Base-by-base conservation (phyloP, 2,329 filamentous ascomycete genomes). In the Raffaelea ambrosiae region DNA sequence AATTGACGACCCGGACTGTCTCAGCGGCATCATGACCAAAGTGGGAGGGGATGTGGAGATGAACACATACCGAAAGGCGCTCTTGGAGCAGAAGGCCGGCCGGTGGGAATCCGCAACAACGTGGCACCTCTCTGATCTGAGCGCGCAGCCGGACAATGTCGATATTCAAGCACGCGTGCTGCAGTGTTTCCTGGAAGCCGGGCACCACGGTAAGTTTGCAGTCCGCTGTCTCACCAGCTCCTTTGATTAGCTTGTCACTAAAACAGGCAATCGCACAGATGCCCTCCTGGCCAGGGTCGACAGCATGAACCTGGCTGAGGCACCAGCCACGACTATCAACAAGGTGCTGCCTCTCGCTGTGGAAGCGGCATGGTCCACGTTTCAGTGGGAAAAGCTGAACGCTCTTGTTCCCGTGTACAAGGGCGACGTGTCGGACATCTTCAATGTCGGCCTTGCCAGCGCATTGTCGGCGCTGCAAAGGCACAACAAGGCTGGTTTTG, bases 1-100 rank as follows among this genome's bases (percentile, higher is more conserved):
- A 57, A 97, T 99, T 51, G 93, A 99, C 59, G 93, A 99, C 58
- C 94, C 93, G 0, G 93, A 99, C 63, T 90, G 91, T 1, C 83
- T 98, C 31, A 90, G 97, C 61, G 93, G 93, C 3, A 91, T 98
- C 51, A 95, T 91, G 2, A 82, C 88, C 19, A 86, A 93, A 61
- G 71, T 97, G 3, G 84, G 86, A 50, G 81, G 89, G 11, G 71
- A 47, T 16, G 52, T 51, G 19, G 52, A 55, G 43, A 54, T 97
- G n/a, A 87, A 94, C 55, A 84, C 96, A 44, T 86, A 95, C 51
- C 91, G 96, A 61, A 90, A 97, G 61, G 85, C 96, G 29, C 73
- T 96, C 48, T 88, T 94, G 57, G 89, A 98, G 66, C 81, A 86
- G 49, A 97, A 95, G 63, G 87, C 90, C 19, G 93, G 93, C 4